Percentiles rank a stretch among this genome's conserved stretches.
These are phyloP conservation scores for Mucuna pruriens DNA, from an alignment of 306 rosid genomes.

Conservation along the genomic window DNA sequence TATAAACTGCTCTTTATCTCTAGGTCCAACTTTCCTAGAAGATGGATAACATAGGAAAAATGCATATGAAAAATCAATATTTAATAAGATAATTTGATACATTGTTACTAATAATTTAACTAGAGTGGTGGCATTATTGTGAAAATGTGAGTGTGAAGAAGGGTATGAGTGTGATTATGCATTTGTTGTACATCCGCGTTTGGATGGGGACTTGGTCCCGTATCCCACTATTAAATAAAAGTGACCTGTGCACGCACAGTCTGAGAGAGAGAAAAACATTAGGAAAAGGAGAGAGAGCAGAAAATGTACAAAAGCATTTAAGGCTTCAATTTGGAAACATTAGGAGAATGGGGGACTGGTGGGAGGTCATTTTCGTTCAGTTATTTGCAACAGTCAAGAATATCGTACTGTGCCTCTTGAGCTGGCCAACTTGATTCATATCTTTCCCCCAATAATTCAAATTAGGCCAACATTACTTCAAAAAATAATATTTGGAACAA, in stretches of 20 bases:
- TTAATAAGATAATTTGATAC: neutral
- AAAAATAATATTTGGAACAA: neutral
- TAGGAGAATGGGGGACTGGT: constrained; percentile 56
- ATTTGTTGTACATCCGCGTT: constrained; percentile 45
- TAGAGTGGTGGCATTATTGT: constrained; percentile 18
- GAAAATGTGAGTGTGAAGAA: constrained; percentile 8
- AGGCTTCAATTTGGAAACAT: constrained; percentile 63
- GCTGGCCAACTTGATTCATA: constrained; percentile 49
- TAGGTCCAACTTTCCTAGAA: no score
- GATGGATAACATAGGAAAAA: neutral
- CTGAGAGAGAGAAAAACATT: neutral
- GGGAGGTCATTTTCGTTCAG: constrained; percentile 75
- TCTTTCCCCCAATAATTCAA: constrained; percentile 32
- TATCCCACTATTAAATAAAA: constrained; percentile 48
- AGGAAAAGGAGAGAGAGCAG: constrained; percentile 23
- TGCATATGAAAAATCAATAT: neutral
- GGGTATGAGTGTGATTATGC: constrained; percentile 43
- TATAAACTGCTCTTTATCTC: no score
- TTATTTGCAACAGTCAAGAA: constrained; percentile 54
- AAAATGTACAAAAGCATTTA: constrained; percentile 64
- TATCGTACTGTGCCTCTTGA: constrained; percentile 45
- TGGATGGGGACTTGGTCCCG: constrained; percentile 50
- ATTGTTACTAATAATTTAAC: neutral
- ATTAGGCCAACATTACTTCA: neutral
- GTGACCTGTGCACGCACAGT: constrained; percentile 34